Conservation (phyloP, 2,329 filamentous ascomycete species). For the Aureobasidium sp. region DNA sequence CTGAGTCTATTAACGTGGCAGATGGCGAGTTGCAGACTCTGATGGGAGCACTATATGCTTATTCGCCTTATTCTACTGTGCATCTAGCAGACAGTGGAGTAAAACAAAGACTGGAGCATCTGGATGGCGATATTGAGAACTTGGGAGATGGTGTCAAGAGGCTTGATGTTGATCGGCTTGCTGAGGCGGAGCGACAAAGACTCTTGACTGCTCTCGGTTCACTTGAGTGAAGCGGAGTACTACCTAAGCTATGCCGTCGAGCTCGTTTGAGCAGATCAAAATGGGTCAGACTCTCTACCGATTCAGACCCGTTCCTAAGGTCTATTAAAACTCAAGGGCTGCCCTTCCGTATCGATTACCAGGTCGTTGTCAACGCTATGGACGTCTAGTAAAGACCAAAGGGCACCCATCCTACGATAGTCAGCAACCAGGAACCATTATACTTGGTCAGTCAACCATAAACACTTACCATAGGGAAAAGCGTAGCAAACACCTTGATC, state of each 20-base stretch:
- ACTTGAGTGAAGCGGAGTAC: background rate
- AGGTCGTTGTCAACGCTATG: background rate
- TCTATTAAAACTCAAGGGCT: background rate
- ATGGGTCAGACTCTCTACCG: too few relatives aligned
- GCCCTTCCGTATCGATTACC: background rate
- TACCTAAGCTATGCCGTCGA: too few relatives aligned
- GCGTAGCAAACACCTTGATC: slow-evolving; percentile 96
- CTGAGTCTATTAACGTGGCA: slow-evolving; percentile 28
- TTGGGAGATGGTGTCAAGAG: slow-evolving; percentile 29
- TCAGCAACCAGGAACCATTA: background rate
- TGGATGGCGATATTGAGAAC: slow-evolving; percentile 31
- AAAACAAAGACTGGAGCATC: slow-evolving; percentile 25
- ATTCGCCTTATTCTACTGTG: slow-evolving; percentile 19
- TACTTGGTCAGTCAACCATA: background rate
- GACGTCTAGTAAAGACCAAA: background rate
- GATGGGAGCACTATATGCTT: slow-evolving; percentile 29
- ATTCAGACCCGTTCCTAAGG: too few relatives aligned
- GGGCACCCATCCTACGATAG: background rate
- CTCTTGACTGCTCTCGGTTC: slow-evolving; percentile 11
- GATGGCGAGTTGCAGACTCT: slow-evolving; percentile 31
- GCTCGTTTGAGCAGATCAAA: too few relatives aligned
- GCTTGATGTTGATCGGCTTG: slow-evolving; percentile 24
- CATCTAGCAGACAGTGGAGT: slow-evolving; percentile 19
- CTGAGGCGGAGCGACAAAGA: slow-evolving; percentile 16
- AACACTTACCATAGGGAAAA: slow-evolving; percentile 78